Percentiles rank a stretch among this genome's conserved stretches.
These are phyloP conservation scores for Pistacia atlantica DNA, from an alignment of 345 rosid species.

Conservation along the genomic window DNA sequence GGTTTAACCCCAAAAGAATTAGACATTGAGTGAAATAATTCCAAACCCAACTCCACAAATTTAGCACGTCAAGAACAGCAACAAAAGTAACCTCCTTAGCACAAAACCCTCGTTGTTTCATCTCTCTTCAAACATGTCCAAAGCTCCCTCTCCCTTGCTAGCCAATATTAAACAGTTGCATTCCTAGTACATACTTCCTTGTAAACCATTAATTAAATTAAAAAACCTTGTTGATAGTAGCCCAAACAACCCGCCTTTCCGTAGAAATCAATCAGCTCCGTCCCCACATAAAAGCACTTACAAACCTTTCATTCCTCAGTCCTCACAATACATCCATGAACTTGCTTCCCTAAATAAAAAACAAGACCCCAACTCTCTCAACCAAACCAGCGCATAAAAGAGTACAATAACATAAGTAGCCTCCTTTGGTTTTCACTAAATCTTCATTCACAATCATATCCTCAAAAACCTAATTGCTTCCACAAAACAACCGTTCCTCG, in stretches of 20 bases:
- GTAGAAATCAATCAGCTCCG: slow-evolving; percentile 66
- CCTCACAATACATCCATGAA: slow-evolving; percentile 56
- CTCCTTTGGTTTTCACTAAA: slow-evolving; percentile 56
- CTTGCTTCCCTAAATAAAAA: slow-evolving; percentile 54
- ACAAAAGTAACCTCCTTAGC: slow-evolving; percentile 66
- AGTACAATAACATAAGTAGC: slow-evolving; percentile 63
- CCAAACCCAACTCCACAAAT: slow-evolving; percentile 48
- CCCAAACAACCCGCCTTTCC: slow-evolving; percentile 56
- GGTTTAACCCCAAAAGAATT: slow-evolving; percentile 46
- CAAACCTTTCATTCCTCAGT: slow-evolving; percentile 21
- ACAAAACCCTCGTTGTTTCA: slow-evolving; percentile 36
- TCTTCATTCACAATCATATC: slow-evolving; percentile 42
- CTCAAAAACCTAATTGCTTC: slow-evolving; percentile 46
- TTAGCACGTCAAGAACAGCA: slow-evolving; percentile 53
- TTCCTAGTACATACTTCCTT: slow-evolving; percentile 64
- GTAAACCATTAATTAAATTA: slow-evolving; percentile 19
- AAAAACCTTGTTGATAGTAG: slow-evolving; percentile 41
- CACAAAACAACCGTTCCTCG: slow-evolving; percentile 37
- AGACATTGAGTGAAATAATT: slow-evolving; percentile 43
- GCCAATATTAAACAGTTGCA: slow-evolving; percentile 53
- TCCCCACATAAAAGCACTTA: slow-evolving; percentile 42
- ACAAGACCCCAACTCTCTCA: slow-evolving; percentile 40
- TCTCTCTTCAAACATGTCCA: slow-evolving; percentile 55
- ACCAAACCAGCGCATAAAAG: slow-evolving; percentile 60
- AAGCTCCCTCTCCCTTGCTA: slow-evolving; percentile 50